Conservation (phyloP, 192 early-diverging fungal genomes). For the Phlyctochytrium arcticum region DNA sequence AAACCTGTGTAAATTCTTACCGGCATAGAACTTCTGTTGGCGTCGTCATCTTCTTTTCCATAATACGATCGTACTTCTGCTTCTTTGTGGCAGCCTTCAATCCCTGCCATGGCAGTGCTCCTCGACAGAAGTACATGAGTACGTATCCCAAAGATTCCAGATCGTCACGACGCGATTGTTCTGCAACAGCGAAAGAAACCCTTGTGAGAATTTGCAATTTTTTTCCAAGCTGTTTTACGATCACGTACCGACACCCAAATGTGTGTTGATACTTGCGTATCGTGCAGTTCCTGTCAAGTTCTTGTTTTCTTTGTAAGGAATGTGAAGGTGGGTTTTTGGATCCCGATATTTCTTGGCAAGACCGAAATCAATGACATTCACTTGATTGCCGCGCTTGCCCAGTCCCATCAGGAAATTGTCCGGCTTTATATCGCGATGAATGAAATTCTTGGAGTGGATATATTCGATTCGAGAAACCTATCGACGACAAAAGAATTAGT, state of each 20-base stretch:
- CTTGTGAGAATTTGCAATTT: background rate
- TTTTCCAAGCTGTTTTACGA: constrained; percentile 7
- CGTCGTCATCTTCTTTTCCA: constrained; percentile 71
- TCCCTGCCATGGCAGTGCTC: constrained; percentile 62
- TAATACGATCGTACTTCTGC: constrained; percentile 66
- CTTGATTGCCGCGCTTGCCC: constrained; percentile 59
- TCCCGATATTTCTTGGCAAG: constrained; percentile 64
- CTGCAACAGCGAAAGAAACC: constrained; percentile 17
- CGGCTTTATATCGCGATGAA: constrained; percentile 63
- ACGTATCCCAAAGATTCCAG: constrained; percentile 63
- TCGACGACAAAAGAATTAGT: background rate
- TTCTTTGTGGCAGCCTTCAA: constrained; percentile 64
- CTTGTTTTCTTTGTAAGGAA: constrained; percentile 66
- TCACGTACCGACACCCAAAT: constrained; percentile 41
- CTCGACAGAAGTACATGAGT: constrained; percentile 62
- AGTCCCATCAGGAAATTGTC: constrained; percentile 64
- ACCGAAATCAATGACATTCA: constrained; percentile 66
- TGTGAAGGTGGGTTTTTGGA: constrained; percentile 60
- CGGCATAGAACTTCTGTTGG: constrained; percentile 54
- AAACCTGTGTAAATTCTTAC: constrained; percentile 20
- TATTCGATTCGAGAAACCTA: constrained; percentile 64
- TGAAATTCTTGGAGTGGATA: constrained; percentile 65
- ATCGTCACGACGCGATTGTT: constrained; percentile 64
- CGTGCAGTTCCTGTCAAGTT: constrained; percentile 63
- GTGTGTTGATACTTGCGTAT: constrained; percentile 59